Conservation (phyloP, 352 stramenopile genomes). For the Paralagenidium karlingii region DNA sequence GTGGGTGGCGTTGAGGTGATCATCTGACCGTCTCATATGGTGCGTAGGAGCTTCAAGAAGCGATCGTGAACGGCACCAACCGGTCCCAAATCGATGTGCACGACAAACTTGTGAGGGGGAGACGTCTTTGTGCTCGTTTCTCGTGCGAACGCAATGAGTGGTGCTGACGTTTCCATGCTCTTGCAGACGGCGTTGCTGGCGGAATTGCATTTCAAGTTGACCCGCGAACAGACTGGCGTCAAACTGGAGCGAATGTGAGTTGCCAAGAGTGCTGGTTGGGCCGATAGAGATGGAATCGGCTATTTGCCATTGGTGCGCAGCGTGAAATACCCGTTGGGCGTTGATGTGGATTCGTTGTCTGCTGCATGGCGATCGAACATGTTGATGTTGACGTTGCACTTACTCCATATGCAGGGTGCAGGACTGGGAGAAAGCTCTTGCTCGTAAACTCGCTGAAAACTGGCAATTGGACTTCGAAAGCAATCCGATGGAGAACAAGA, state of each 20-base stretch:
- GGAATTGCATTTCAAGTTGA: slow-evolving; percentile 73
- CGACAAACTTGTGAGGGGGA: not conserved
- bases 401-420: slow-evolving; percentile 33
- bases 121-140: not conserved
- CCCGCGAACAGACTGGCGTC: slow-evolving; percentile 47
- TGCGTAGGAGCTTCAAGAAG: not conserved
- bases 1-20: too few species aligned
- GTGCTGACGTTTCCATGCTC: not conserved
- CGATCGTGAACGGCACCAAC: slow-evolving; percentile 1
- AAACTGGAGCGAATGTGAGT: slow-evolving; percentile 75
- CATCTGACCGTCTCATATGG: not conserved
- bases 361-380: not conserved
- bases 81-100: not conserved
- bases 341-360: slow-evolving; percentile 2
- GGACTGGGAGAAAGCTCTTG: slow-evolving; percentile 68
- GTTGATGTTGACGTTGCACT: not conserved
- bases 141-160: not conserved
- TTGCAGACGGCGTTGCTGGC: slow-evolving; percentile 49
- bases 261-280: not conserved
- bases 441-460: slow-evolving; percentile 64
- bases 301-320: not conserved
- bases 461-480: slow-evolving; percentile 48
- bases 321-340: not conserved
- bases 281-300: slow-evolving; percentile 5
- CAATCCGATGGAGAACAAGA: slow-evolving; percentile 44